phyloP scores from a whole-genome alignment of 1,284 basidiomycete species.

The Microbotryum lychnidis-dioicae region DNA sequence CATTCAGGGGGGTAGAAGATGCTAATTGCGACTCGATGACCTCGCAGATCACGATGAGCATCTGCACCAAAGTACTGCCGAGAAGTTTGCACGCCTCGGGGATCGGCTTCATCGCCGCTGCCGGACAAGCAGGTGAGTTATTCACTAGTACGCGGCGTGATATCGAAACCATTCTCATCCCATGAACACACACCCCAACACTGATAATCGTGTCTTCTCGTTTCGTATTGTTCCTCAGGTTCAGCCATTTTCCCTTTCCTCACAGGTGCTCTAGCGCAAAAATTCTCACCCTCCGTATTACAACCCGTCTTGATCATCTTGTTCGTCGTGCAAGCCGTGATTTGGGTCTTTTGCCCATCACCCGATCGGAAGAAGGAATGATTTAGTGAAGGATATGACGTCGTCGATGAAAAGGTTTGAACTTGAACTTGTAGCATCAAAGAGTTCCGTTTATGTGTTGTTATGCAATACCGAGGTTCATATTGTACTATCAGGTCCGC shows the following conservation, averaged over 20 bases:
- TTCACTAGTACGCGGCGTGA: not conserved
- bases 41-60: conserved; percentile 2
- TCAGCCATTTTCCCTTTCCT: conserved; percentile 25
- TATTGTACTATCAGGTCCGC: no score
- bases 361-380: conserved; percentile 17
- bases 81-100: conserved; percentile 2
- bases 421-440: no score
- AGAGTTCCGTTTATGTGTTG: no score
- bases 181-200: not conserved
- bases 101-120: conserved; percentile 21
- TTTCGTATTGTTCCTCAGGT: not conserved
- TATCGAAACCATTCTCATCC: not conserved
- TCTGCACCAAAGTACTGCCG: conserved; percentile 14
- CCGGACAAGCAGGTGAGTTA: conserved; percentile 10
- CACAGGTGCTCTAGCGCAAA: conserved; percentile 21
- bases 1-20: no score
- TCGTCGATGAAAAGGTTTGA: no score
- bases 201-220: not conserved
- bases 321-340: conserved; percentile 13
- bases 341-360: conserved; percentile 7
- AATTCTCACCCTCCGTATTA: conserved; percentile 8
- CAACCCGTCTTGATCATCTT: conserved; percentile 28
- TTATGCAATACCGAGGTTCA: no score
- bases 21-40: no score
- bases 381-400: not conserved